phyloP scores from a whole-genome alignment of 352 stramenopile species.

The Pythium biforme region DNA sequence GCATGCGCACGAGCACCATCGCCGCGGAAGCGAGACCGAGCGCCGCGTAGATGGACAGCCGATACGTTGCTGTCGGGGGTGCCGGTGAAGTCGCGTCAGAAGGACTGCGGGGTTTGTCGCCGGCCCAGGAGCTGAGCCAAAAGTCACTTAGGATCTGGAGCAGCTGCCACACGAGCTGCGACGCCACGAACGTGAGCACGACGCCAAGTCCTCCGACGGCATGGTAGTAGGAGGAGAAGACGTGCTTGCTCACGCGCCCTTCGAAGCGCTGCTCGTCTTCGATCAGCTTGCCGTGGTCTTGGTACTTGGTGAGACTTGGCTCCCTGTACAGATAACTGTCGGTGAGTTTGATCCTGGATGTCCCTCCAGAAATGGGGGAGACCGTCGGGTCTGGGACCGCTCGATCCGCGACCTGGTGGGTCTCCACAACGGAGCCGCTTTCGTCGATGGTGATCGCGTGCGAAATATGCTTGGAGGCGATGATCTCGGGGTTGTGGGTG shows the following conservation, averaged over 20 bases:
- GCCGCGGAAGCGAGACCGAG: constrained; percentile 12
- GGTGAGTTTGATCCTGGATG: background rate
- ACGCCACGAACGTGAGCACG: constrained; percentile 36
- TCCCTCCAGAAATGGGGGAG: constrained; percentile 8
- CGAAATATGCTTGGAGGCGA: constrained; percentile 16
- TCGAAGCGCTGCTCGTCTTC: constrained; percentile 28
- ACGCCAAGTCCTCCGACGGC: constrained; percentile 42
- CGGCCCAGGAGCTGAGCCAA: constrained; percentile 89
- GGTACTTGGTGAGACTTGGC: background rate
- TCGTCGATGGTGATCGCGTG: constrained; percentile 18
- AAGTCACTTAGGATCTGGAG: constrained; percentile 86
- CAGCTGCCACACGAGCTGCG: constrained; percentile 73
- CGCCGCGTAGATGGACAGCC: constrained; percentile 10
- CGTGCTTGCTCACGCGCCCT: constrained; percentile 31
- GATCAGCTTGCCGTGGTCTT: constrained; percentile 19
- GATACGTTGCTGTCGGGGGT: background rate
- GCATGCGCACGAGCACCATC: constrained; percentile 24
- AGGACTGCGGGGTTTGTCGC: background rate
- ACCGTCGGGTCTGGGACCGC: constrained; percentile 36
- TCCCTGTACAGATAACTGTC: background rate
- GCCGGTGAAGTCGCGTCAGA: background rate
- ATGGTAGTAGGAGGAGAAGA: constrained; percentile 39
- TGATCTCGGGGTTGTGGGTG: constrained; percentile 25
- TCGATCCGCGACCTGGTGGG: constrained; percentile 48
- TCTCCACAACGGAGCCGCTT: constrained; percentile 25